Percentiles rank a stretch among this genome's conserved stretches.
phyloP scores from a whole-genome alignment of 1,139 yeast species.

The Pneumocystis jirovecii region DNA sequence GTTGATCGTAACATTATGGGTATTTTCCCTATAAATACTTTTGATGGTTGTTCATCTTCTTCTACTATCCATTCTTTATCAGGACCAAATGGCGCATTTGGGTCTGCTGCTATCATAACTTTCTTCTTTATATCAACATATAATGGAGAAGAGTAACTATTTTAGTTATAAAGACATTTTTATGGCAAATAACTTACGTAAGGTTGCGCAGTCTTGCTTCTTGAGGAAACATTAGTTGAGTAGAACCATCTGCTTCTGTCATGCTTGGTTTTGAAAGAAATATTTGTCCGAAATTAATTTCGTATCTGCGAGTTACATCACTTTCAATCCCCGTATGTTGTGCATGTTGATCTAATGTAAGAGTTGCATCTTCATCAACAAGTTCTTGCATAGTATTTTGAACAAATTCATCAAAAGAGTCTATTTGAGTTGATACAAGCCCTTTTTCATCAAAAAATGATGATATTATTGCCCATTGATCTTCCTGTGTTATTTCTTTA shows the following conservation, averaged over 20 bases:
- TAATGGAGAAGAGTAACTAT: conserved; percentile 68
- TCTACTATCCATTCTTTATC: conserved; percentile 58
- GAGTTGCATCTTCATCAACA: conserved; percentile 87
- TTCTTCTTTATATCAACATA: conserved; percentile 92
- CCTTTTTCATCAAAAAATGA: conserved; percentile 94
- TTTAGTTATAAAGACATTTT: neutral
- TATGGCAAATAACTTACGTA: conserved; percentile 29
- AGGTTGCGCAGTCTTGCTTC: conserved; percentile 92
- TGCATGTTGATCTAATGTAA: conserved; percentile 93
- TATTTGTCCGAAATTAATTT: conserved; percentile 90
- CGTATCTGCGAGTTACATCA: conserved; percentile 79
- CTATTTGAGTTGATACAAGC: conserved; percentile 91
- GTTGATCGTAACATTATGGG: conserved; percentile 96
- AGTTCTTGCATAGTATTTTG: conserved; percentile 93
- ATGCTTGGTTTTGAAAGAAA: conserved; percentile 93
- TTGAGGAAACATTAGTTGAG: conserved; percentile 96
- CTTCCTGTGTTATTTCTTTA: conserved; percentile 78
- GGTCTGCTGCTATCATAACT: conserved; percentile 71
- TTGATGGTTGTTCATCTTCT: conserved; percentile 42
- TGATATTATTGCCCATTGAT: conserved; percentile 97
- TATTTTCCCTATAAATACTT: conserved; percentile 87
- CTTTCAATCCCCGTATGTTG: conserved; percentile 89
- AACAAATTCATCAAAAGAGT: conserved; percentile 94
- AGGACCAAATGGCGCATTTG: conserved; percentile 29
- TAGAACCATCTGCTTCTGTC: conserved; percentile 98